Conservation (phyloP, 2,329 filamentous ascomycete species). For the Beauveria pseudobassiana region DNA sequence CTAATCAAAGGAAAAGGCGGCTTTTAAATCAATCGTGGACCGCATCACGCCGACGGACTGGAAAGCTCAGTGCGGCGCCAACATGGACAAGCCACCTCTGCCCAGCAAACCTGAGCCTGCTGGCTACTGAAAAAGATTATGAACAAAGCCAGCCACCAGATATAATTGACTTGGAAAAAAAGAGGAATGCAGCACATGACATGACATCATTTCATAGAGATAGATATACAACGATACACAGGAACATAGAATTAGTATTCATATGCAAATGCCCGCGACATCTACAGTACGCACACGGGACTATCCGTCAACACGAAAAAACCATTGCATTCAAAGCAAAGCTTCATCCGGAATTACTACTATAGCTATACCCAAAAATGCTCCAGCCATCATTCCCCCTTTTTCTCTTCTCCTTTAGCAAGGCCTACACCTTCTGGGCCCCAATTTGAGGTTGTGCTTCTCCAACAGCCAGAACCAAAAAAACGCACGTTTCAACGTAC, state of each 20-base stretch:
- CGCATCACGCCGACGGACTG: slow-evolving; percentile 80
- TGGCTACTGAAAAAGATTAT: slow-evolving; percentile 30
- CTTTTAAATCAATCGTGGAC: slow-evolving; percentile 90
- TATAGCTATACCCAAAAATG: slow-evolving; percentile 6
- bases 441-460: neutral
- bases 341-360: slow-evolving; percentile 8
- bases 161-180: no score
- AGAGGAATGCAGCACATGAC: neutral
- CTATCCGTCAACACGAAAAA: neutral
- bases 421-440: neutral
- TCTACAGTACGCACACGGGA: neutral
- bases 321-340: slow-evolving; percentile 3
- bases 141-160: no score
- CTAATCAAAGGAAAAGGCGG: slow-evolving; percentile 43
- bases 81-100: slow-evolving; percentile 35
- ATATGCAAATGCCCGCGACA: neutral
- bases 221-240: neutral
- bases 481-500: slow-evolving; percentile 7
- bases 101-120: slow-evolving; percentile 44
- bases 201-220: neutral
- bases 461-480: neutral
- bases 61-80: slow-evolving; percentile 48
- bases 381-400: neutral
- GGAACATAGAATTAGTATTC: neutral
- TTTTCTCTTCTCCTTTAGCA: neutral